Percentiles rank a stretch among this genome's conserved stretches.
Conservation (phyloP, 2,329 filamentous ascomycete species). For the Blastomyces gilchristii region DNA sequence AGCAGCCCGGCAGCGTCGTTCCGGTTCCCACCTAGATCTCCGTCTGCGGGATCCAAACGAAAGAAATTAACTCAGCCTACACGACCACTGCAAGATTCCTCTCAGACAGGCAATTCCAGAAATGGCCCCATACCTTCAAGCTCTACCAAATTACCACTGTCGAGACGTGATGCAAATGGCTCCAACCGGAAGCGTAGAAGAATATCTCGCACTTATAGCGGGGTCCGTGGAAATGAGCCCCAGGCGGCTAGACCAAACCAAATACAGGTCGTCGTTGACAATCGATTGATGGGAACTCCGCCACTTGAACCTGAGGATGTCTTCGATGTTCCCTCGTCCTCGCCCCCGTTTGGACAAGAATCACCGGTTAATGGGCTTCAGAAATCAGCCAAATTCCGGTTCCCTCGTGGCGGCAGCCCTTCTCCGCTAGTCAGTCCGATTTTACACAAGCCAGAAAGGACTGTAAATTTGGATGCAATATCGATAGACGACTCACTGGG, state of each 20-base stretch:
- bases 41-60: conserved; percentile 7
- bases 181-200: conserved; percentile 30
- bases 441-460: conserved; percentile 18
- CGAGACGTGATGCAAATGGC: conserved; percentile 7
- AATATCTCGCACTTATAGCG: conserved; percentile 18
- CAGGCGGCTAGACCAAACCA: conserved; percentile 7
- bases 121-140: not conserved
- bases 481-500: conserved; percentile 14
- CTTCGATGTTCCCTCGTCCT: conserved; percentile 31
- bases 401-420: conserved; percentile 28
- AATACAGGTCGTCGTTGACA: conserved; percentile 23
- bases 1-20: conserved; percentile 25
- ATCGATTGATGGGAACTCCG: conserved; percentile 13
- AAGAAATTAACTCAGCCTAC: not conserved
- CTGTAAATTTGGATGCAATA: conserved; percentile 16
- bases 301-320: conserved; percentile 14
- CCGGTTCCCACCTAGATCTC: conserved; percentile 24
- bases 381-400: conserved; percentile 25
- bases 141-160: not conserved
- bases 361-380: conserved; percentile 20
- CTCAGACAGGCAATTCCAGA: not conserved
- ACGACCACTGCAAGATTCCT: not conserved
- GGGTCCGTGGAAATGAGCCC: not conserved
- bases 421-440: conserved; percentile 20
- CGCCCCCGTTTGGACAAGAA: conserved; percentile 30